These are phyloP conservation scores for Helminthosporium solani DNA, from an alignment of 2,329 filamentous ascomycete genomes.

Conservation along the genomic window DNA sequence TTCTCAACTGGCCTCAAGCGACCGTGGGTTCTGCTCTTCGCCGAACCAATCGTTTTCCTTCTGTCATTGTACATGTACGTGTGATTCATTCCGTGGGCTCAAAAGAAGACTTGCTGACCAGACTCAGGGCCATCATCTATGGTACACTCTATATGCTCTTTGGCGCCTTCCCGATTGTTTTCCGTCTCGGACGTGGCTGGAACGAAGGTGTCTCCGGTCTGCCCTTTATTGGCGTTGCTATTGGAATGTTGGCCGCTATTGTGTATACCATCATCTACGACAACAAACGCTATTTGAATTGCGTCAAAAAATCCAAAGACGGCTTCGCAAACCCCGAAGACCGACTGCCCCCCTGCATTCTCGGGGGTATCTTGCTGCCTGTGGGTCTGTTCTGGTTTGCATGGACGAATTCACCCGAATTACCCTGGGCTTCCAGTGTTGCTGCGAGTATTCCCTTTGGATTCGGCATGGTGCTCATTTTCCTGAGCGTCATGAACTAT, in stretches of 20 bases:
- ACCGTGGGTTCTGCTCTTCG: slow-evolving; percentile 69
- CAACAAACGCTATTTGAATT: slow-evolving; percentile 41
- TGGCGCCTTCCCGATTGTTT: slow-evolving; percentile 60
- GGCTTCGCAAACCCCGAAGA: slow-evolving; percentile 67
- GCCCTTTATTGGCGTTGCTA: slow-evolving; percentile 66
- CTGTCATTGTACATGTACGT: slow-evolving; percentile 61
- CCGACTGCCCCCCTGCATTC: slow-evolving; percentile 61
- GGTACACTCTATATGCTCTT: slow-evolving; percentile 54
- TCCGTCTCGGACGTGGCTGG: slow-evolving; percentile 50
- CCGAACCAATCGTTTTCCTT: slow-evolving; percentile 67
- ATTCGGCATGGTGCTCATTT: slow-evolving; percentile 64
- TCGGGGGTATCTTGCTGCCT: slow-evolving; percentile 64
- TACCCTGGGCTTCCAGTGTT: slow-evolving; percentile 60
- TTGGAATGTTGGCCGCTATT: slow-evolving; percentile 65
- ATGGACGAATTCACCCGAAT: slow-evolving; percentile 49
- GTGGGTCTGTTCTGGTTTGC: slow-evolving; percentile 47
- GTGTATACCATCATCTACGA: slow-evolving; percentile 48
- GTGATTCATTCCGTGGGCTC: background rate
- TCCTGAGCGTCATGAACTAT: slow-evolving; percentile 54
- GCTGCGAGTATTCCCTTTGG: slow-evolving; percentile 56
- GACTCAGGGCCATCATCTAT: slow-evolving; percentile 53
- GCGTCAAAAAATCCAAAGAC: slow-evolving; percentile 46
- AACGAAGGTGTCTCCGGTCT: slow-evolving; percentile 41
- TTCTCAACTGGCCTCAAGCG: slow-evolving; percentile 61
- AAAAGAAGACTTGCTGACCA: slow-evolving; percentile 5